Evolutionary conservation across 2,329 filamentous ascomycete species (phyloP), one percentile per base, ranked within the genome.

Genomic region (Nigrospora osmanthi): DNA sequence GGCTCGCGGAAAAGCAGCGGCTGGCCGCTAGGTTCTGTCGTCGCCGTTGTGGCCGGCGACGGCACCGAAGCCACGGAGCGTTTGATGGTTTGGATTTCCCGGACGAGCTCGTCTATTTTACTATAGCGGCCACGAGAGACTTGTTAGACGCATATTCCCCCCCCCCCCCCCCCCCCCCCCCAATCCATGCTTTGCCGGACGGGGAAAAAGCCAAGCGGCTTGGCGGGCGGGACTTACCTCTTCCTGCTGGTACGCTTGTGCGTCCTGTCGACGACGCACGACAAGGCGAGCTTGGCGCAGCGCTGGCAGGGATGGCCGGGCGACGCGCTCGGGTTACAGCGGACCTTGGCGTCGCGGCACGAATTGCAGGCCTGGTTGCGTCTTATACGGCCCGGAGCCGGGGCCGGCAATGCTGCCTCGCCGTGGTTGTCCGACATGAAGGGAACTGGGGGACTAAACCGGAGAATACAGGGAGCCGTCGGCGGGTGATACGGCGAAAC

Each of bases 71-170:
- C 61, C 36, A 79, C 75, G 38, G 68, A 71, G 50, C 76, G 67
- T 52, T 76, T 76, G 53, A 78, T 77, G 54, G 62, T 72, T 49
- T 66, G 69, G n/a, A 78, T 68, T 54, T 78, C 75, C 48, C 73
- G 70, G 42, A 72, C 74, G 5, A 78, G 62, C 49, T 75, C 70
- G 50, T 79, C 75, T 3, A 79, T 62, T 54, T 79, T 78, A 52
- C 75, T 78, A 45, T 40, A 42, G n/a, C 36, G n/a, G 14, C 7
- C 33, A n/a, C n/a, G n/a, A 11, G 15, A 13, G 23, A 16, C 11
- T 17, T 35, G 36, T 42, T 28, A 49, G 32, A 41, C 11, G 4
- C 12, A 11, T 10, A 12, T 5, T 17, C 16, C 13, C 15, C 9
- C 23, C n/a, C n/a, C n/a, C n/a, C n/a, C n/a, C n/a, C n/a, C n/a